Evolutionary conservation across 2,329 filamentous ascomycete genomes (phyloP), one percentile per base, ranked within the genome.

Genomic region (Aspergillus pseudonomiae): DNA sequence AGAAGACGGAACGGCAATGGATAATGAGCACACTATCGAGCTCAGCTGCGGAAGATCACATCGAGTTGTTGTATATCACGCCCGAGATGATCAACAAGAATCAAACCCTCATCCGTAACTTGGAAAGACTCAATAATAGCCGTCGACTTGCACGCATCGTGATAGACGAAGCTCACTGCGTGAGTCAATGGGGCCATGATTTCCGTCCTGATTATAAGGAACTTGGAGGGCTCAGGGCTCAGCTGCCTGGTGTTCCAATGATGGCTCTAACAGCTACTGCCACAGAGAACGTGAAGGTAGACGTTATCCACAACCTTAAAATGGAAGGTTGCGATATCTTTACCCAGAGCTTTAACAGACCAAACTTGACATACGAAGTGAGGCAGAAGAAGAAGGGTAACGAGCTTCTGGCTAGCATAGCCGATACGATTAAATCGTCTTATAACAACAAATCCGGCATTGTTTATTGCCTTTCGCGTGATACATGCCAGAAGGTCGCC

Each of bases 171-270:
- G 95, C 95, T n/a, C 95, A 99, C 77, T 99, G 95, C 77, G 94
- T 99, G 30, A 98, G 95, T 77, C 94, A 99, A 82, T 99, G 95
- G 95, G 95, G 95, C 0, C 95, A 99, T 71, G 95, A 99, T 77
- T 99, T 99, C 75, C 88, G 96, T 53, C 94, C 94, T 0, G 94
- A 98, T 75, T 99, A 99, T 81, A 97, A 97, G 77, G 86, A 87
- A 34, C 83, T 99, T 4, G 93, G 94, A 32, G 85, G 88, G 63
- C 82, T 97, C 50, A 87, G 94, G 56, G 77, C 81, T 46, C 87
- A 86, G 59, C 94, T 94, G 70, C 88, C 89, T 0, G 86, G 87
- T 2, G 91, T 98, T 3, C 95, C 95, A 1, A 85, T 98, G 46
- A 97, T 99, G 87, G 95, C 95, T 4, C 82, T 99, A 70, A 99